phyloP scores from a whole-genome alignment of 1,284 basidiomycete species.

The Heterobasidion irregulare region DNA sequence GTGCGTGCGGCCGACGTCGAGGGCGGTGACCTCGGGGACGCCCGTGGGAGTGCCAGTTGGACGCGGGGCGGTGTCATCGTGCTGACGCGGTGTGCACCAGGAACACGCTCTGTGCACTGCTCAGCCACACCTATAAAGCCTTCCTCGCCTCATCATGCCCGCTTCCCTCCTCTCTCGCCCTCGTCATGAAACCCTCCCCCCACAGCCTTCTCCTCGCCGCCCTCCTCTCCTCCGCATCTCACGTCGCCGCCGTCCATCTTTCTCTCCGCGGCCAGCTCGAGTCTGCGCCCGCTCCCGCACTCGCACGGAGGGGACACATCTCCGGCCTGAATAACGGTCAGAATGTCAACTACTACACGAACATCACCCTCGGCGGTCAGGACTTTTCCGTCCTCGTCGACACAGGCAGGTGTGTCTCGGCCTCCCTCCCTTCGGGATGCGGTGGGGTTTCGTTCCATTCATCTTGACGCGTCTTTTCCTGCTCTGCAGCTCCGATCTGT shows the following conservation, averaged over 20 bases:
- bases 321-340: constrained; percentile 47
- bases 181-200: constrained; percentile 1
- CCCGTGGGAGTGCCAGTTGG: too few species aligned
- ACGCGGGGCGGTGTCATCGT: too few species aligned
- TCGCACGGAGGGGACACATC: constrained; percentile 5
- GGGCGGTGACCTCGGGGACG: too few species aligned
- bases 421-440: neutral
- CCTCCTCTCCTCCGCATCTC: neutral
- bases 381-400: constrained; percentile 28
- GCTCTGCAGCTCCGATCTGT: constrained; percentile 39
- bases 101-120: too few species aligned
- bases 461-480: neutral
- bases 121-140: too few species aligned
- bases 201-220: constrained; percentile 5
- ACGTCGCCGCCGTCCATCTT: neutral
- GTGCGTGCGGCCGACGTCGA: too few species aligned
- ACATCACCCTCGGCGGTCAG: constrained; percentile 27
- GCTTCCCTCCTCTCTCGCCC: neutral
- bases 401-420: constrained; percentile 26
- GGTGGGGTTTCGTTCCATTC: neutral
- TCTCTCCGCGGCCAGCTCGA: constrained; percentile 11
- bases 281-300: neutral
- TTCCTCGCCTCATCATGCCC: neutral
- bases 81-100: too few species aligned
- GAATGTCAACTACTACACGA: constrained; percentile 29